These are phyloP conservation scores for Sutorius eximius DNA, from an alignment of 1,284 basidiomycete genomes.

Conservation along the genomic window DNA sequence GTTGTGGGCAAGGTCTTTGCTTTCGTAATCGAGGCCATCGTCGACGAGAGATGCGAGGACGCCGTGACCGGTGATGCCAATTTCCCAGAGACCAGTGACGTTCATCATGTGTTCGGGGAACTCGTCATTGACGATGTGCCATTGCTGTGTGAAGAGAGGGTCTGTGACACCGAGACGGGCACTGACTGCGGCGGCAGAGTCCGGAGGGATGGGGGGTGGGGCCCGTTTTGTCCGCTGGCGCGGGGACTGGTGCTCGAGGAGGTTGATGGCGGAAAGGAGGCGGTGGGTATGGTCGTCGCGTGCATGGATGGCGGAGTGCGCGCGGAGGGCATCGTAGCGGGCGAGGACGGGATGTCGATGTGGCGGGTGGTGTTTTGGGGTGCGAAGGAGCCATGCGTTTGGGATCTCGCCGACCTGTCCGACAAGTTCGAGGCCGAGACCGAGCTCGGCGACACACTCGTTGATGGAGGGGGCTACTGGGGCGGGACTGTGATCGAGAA, in stretches of 20 bases:
- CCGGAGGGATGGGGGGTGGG: conserved; percentile 52
- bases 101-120: conserved; percentile 83
- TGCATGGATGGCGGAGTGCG: conserved; percentile 32
- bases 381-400: conserved; percentile 86
- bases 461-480: conserved; percentile 50
- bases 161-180: conserved; percentile 76
- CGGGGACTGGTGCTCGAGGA: conserved; percentile 58
- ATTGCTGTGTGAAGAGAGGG: conserved; percentile 86
- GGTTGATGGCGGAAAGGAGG: conserved; percentile 54
- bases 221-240: conserved; percentile 69
- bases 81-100: conserved; percentile 80
- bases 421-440: conserved; percentile 82
- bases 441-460: conserved; percentile 62
- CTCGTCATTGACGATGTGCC: conserved; percentile 87
- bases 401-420: conserved; percentile 85
- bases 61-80: conserved; percentile 84
- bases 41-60: conserved; percentile 91
- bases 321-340: conserved; percentile 47
- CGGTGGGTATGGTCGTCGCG: conserved; percentile 38
- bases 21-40: conserved; percentile 92
- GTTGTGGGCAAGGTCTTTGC: conserved; percentile 85
- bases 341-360: conserved; percentile 52
- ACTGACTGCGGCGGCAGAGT: conserved; percentile 50
- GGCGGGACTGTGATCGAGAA: conserved; percentile 70
- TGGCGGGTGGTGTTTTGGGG: conserved; percentile 36